Conservation (phyloP, 2,329 filamentous ascomycete genomes). For the Cytospora piceicola region DNA sequence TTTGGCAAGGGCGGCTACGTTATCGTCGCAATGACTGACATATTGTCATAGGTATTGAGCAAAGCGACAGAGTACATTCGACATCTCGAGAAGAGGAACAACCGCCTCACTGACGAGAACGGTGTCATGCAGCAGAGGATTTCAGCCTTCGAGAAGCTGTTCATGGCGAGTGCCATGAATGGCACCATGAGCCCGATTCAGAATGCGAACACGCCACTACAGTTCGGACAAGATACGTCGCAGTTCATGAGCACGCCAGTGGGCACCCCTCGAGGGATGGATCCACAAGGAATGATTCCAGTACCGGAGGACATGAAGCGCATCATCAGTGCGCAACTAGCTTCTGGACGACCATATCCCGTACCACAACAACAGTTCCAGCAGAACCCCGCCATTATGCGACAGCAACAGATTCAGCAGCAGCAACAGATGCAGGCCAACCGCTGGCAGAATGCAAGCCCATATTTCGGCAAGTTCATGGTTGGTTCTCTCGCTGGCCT, state of each 20-base stretch:
- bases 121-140: slow-evolving; percentile 76
- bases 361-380: slow-evolving; percentile 46
- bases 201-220: slow-evolving; percentile 57
- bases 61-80: slow-evolving; percentile 97
- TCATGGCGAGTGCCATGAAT: slow-evolving; percentile 75
- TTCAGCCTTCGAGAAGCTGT: slow-evolving; percentile 75
- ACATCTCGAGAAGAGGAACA: slow-evolving; percentile 90
- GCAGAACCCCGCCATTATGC: slow-evolving; percentile 50
- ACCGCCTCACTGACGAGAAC: slow-evolving; percentile 81
- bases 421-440: slow-evolving; percentile 53
- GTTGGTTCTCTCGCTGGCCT: slow-evolving; percentile 88
- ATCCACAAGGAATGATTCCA: slow-evolving; percentile 63
- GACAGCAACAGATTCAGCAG: slow-evolving; percentile 62
- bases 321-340: slow-evolving; percentile 61
- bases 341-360: slow-evolving; percentile 56
- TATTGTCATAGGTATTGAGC: slow-evolving; percentile 65
- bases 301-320: slow-evolving; percentile 70
- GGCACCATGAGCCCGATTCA: slow-evolving; percentile 59
- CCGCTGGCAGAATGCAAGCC: slow-evolving; percentile 58
- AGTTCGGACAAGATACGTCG: slow-evolving; percentile 50
- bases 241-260: slow-evolving; percentile 52
- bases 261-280: slow-evolving; percentile 45
- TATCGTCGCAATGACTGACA: slow-evolving; percentile 9
- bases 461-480: slow-evolving; percentile 79
- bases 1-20: not conserved